phyloP scores from a whole-genome alignment of 2,329 filamentous ascomycete species.

The Penicillium expansum region DNA sequence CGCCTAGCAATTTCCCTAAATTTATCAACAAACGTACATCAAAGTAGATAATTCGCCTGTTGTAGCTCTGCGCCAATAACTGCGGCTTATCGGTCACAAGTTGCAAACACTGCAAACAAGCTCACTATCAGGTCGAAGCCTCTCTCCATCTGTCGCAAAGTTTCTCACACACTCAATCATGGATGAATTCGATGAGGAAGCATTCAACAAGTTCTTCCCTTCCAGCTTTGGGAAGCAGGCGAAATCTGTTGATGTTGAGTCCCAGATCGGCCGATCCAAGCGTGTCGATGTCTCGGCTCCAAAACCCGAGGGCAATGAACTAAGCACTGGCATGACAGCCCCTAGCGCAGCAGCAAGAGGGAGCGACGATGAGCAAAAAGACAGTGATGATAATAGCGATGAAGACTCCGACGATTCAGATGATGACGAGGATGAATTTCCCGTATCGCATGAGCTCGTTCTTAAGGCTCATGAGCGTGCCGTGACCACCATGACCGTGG shows the following conservation, averaged over 20 bases:
- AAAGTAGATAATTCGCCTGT: neutral
- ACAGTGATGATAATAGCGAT: constrained; percentile 40
- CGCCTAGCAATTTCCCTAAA: neutral
- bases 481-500: constrained; percentile 78
- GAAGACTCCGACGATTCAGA: constrained; percentile 54
- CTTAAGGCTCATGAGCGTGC: constrained; percentile 89
- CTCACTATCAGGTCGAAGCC: constrained; percentile 15
- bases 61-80: neutral
- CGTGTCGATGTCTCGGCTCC: constrained; percentile 50
- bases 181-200: constrained; percentile 48
- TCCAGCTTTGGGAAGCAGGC: constrained; percentile 81
- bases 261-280: constrained; percentile 77
- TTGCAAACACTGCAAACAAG: constrained; percentile 32
- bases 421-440: constrained; percentile 79
- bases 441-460: constrained; percentile 87
- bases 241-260: constrained; percentile 68
- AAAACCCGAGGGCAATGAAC: constrained; percentile 32
- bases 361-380: constrained; percentile 33
- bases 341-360: constrained; percentile 21
- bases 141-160: constrained; percentile 8
- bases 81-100: neutral
- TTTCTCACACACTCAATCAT: constrained; percentile 25
- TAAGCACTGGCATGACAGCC: constrained; percentile 22
- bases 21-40: neutral
- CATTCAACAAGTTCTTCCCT: constrained; percentile 64